Conservation (phyloP, 1,139 yeast species). For the Hyphopichia fennica region DNA sequence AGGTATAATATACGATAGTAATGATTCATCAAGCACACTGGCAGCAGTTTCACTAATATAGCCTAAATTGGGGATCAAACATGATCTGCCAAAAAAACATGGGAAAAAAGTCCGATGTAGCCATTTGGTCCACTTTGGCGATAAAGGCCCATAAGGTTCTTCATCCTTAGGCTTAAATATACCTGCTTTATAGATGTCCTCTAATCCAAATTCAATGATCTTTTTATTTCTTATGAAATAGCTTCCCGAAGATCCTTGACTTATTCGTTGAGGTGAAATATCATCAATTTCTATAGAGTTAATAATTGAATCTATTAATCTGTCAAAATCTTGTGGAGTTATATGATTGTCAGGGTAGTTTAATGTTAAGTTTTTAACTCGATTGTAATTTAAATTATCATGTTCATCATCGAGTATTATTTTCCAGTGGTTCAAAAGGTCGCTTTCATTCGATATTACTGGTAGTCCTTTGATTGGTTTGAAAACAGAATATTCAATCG, state of each 20-base stretch:
- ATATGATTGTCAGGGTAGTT: conserved; percentile 21
- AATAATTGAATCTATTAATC: conserved; percentile 18
- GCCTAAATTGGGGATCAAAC: conserved; percentile 71
- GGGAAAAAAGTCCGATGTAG: conserved; percentile 73
- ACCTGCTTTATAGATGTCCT: conserved; percentile 35
- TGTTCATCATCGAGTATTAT: conserved; percentile 7
- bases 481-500: conserved; percentile 28
- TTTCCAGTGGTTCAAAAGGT: conserved; percentile 15
- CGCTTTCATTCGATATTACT: conserved; percentile 17
- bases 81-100: conserved; percentile 73
- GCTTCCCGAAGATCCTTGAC: conserved; percentile 72
- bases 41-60: conserved; percentile 77
- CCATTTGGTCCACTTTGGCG: conserved; percentile 85
- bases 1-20: conserved; percentile 63
- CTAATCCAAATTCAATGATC: conserved; percentile 9
- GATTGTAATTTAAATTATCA: not conserved
- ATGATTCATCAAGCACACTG: conserved; percentile 58
- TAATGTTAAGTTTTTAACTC: conserved; percentile 5
- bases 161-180: conserved; percentile 81
- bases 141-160: conserved; percentile 77
- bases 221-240: conserved; percentile 51
- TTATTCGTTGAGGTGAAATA: conserved; percentile 50
- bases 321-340: conserved; percentile 19
- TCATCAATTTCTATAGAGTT: conserved; percentile 23
- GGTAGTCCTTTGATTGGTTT: conserved; percentile 17